Base-by-base conservation (phyloP, 805 yeast genomes). In the Pichia rugopelliculosa region DNA sequence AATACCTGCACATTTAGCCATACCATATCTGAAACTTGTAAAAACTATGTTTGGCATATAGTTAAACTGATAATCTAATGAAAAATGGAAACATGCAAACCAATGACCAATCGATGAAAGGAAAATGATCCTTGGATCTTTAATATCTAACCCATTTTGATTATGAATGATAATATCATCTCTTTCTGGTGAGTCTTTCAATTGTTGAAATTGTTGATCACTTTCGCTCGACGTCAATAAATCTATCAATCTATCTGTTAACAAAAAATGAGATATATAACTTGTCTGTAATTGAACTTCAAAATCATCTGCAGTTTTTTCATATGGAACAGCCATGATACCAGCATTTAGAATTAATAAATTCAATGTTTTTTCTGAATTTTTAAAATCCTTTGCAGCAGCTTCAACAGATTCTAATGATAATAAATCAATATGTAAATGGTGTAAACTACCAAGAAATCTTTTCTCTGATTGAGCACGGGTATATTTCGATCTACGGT, bases 221-320 rank as follows among this genome's bases (percentile, higher is more conserved):
- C 36, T 43, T 15, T 38, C 48, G 13, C 62, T 54, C 10, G 68
- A 65, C 41, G 75, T 77, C 57, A 82, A 62, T 36, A 76, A 54
- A 1, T 82, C 80, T 8, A 85, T 52, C 20, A 87, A 61, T 46
- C 75, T 66, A 52, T 82, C 75, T 1, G 91, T 80, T 34, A 87
- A 68, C 18, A 87, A 66, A 53, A 85, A 85, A 46, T 86, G 95
- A 0, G 93, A 76, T 12, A 87, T 66, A 60, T 81, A 87, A 59
- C 86, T 85, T 1, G 89, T 81, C 58, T 86, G 95, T 49, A 86
- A 66, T 59, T 87, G 95, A 15, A 84, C 72, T 61, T 88, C 96
- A 60, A 84, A 85, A 56, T 84, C 88, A 33, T 69, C 72, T 15
- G 40, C 48, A 0, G 96, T 84, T 27, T 71, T 54, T 20, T 75